Percentiles rank a stretch among this genome's conserved stretches.
phyloP scores from a whole-genome alignment of 1,139 yeast species.

The Blastobotrys raffinosifermentans region DNA sequence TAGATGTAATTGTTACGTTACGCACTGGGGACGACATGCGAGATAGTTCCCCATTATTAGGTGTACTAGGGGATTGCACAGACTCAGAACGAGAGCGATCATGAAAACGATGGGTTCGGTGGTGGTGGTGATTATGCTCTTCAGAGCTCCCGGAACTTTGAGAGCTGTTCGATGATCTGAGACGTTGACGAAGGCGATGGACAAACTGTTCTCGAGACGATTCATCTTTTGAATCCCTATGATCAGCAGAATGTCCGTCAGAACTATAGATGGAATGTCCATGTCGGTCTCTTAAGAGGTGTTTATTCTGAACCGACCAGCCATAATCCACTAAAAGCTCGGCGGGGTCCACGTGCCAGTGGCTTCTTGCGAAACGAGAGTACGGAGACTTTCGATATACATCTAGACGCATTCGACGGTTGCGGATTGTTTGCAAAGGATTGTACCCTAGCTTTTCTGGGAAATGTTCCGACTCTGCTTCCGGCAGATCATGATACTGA shows the following conservation, averaged over 20 bases:
- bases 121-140: not conserved
- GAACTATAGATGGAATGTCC: constrained; percentile 6
- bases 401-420: constrained; percentile 37
- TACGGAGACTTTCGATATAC: not conserved
- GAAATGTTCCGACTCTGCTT: constrained; percentile 2
- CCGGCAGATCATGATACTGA: constrained; percentile 20
- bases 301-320: constrained; percentile 26
- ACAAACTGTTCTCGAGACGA: constrained; percentile 1
- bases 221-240: too few species aligned
- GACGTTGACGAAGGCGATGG: constrained; percentile 1
- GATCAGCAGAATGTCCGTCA: too few species aligned
- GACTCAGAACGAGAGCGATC: too few species aligned
- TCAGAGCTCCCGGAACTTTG: constrained; percentile 14
- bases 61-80: too few species aligned
- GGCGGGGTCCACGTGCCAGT: constrained; percentile 27
- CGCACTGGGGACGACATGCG: too few species aligned
- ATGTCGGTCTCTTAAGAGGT: constrained; percentile 20
- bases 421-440: constrained; percentile 74
- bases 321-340: constrained; percentile 28
- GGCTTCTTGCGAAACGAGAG: constrained; percentile 14
- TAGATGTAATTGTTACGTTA: too few species aligned
- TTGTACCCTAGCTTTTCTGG: constrained; percentile 41
- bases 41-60: too few species aligned
- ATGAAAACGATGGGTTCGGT: too few species aligned
- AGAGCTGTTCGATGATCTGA: not conserved